Evolutionary conservation across 2,329 filamentous ascomycete genomes (phyloP).

Genomic region (Sporothrix euskadiensis): DNA sequence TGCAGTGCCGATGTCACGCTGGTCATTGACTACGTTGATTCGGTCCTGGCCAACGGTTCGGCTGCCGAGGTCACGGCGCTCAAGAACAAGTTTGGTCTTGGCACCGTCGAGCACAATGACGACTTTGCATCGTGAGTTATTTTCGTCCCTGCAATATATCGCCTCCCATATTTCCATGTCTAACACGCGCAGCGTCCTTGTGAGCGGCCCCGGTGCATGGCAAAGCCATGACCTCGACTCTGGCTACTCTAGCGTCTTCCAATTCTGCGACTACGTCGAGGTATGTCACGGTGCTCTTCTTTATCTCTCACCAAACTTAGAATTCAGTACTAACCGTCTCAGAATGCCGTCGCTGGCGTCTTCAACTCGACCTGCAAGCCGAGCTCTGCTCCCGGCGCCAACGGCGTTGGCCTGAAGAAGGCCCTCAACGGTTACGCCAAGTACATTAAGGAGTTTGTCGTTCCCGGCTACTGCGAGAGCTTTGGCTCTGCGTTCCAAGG

Average conservation of each 20-base stretch:
- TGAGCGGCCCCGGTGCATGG: slow-evolving; percentile 60
- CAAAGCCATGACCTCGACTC: slow-evolving; percentile 54
- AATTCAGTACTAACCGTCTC: neutral
- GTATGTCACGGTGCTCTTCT: neutral
- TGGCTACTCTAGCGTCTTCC: slow-evolving; percentile 49
- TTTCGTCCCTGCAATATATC: neutral
- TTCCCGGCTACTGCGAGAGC: slow-evolving; percentile 46
- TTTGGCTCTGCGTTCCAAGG: slow-evolving; percentile 48
- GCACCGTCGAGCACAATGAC: slow-evolving; percentile 46
- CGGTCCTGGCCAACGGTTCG: slow-evolving; percentile 44
- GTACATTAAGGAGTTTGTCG: slow-evolving; percentile 45
- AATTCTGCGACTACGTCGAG: slow-evolving; percentile 53
- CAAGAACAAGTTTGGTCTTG: slow-evolving; percentile 54
- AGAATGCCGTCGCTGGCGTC: slow-evolving; percentile 42
- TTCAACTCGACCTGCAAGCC: slow-evolving; percentile 44
- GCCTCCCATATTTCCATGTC: neutral
- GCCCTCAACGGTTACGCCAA: slow-evolving; percentile 54
- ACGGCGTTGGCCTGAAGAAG: slow-evolving; percentile 53
- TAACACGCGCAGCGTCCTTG: slow-evolving; percentile 44
- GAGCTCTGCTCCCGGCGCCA: slow-evolving; percentile 44
- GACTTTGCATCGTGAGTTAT: slow-evolving; percentile 45
- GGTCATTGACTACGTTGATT: slow-evolving; percentile 56
- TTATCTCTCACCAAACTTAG: neutral
- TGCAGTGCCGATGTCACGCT: slow-evolving; percentile 54
- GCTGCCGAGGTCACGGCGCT: slow-evolving; percentile 45